phyloP scores from a whole-genome alignment of 2,329 filamentous ascomycete genomes.

The Diaporthe australafricana region DNA sequence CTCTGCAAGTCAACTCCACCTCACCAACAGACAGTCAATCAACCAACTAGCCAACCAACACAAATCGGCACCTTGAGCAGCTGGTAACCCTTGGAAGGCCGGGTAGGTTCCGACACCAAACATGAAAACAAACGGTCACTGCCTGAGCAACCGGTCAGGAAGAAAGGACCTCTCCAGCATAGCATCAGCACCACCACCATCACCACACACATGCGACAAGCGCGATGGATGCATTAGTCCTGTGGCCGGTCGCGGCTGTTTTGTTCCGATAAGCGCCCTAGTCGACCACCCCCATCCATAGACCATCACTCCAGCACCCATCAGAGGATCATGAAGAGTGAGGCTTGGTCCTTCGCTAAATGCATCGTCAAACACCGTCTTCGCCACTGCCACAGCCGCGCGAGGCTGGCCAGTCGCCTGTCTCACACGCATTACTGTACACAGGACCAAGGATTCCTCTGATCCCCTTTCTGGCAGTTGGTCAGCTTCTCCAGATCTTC shows the following conservation, averaged over 20 bases:
- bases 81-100: background rate
- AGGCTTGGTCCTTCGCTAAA: background rate
- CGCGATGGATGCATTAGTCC: conserved; percentile 24
- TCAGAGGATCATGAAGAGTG: background rate
- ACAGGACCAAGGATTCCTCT: background rate
- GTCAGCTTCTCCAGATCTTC: conserved; percentile 18
- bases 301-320: background rate
- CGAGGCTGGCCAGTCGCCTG: background rate
- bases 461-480: background rate
- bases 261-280: conserved; percentile 20
- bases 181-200: background rate
- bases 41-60: background rate
- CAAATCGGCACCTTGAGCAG: background rate
- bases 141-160: background rate
- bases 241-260: conserved; percentile 20
- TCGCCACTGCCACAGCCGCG: background rate
- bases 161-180: background rate
- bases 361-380: background rate
- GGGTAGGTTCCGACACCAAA: background rate
- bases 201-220: conserved; percentile 8
- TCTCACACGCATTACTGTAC: background rate
- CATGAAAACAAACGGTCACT: background rate
- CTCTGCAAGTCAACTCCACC: conserved; percentile 14
- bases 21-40: background rate
- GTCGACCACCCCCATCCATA: background rate